These are phyloP conservation scores for Pholiota adiposa DNA, from an alignment of 1,284 basidiomycete species.

Conservation along the genomic window DNA sequence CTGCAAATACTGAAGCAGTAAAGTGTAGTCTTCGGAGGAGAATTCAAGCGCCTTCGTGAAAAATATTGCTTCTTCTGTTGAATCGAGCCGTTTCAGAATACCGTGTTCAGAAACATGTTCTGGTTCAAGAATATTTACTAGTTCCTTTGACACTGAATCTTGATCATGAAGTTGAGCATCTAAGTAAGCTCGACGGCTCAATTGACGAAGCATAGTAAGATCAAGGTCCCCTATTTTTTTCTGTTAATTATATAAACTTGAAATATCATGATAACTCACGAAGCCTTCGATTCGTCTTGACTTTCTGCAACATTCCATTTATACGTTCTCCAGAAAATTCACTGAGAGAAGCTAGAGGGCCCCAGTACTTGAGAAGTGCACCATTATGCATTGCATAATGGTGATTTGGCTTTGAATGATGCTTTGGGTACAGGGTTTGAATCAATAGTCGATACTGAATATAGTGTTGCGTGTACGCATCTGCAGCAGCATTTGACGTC, in stretches of 20 bases:
- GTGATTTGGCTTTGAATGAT: conserved; percentile 34
- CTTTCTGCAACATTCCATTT: conserved; percentile 36
- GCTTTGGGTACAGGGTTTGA: conserved; percentile 29
- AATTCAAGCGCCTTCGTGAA: too few species aligned
- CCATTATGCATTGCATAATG: conserved; percentile 41
- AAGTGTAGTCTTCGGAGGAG: too few species aligned
- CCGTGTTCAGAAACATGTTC: neutral
- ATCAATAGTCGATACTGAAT: conserved; percentile 28
- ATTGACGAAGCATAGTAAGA: conserved; percentile 26
- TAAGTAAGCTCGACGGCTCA: conserved; percentile 17
- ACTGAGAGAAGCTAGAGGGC: conserved; percentile 31
- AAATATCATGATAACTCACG: conserved; percentile 20
- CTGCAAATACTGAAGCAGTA: neutral
- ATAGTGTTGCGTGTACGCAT: conserved; percentile 30
- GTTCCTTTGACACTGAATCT: conserved; percentile 1
- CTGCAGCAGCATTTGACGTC: conserved; percentile 29
- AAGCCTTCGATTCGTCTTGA: conserved; percentile 34
- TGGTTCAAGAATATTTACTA: conserved; percentile 4
- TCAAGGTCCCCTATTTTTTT: conserved; percentile 24
- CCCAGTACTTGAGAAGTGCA: conserved; percentile 35
- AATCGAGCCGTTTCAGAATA: neutral
- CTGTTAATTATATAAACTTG: neutral
- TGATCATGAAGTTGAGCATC: conserved; percentile 18
- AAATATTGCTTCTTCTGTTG: too few species aligned
- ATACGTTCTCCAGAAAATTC: conserved; percentile 35